Evolutionary conservation across 2,329 filamentous ascomycete species (phyloP).

Genomic region (Curvularia lunata): DNA sequence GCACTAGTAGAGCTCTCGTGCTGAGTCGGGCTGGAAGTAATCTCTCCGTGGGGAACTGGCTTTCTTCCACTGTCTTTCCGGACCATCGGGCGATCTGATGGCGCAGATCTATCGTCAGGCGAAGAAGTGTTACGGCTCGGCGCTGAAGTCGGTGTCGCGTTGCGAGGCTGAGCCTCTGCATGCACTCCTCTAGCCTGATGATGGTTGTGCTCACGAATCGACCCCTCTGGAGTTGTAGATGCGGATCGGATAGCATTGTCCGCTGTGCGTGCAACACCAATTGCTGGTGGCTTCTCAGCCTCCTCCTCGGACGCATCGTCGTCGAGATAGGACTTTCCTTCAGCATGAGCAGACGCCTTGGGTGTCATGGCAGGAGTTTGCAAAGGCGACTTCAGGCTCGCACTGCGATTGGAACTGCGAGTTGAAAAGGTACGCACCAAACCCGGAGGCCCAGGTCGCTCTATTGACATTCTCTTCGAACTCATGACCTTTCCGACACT

Average conservation of each 20-base stretch:
- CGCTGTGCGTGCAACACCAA: constrained; percentile 54
- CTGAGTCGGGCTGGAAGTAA: constrained; percentile 7
- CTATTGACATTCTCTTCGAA: constrained; percentile 47
- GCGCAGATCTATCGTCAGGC: constrained; percentile 28
- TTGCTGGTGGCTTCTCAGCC: constrained; percentile 35
- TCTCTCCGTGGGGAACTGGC: constrained; percentile 17
- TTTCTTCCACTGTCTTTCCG: constrained; percentile 30
- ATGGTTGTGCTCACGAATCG: constrained; percentile 22
- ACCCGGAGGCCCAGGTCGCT: constrained; percentile 40
- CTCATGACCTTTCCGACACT: constrained; percentile 40
- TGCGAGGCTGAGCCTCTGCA: constrained; percentile 38
- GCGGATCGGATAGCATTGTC: constrained; percentile 45
- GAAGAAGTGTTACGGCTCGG: constrained; percentile 36
- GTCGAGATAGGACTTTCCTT: constrained; percentile 39
- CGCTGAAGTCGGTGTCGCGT: constrained; percentile 29
- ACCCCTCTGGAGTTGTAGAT: constrained; percentile 35
- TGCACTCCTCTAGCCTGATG: constrained; percentile 32
- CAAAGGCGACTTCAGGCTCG: constrained; percentile 30
- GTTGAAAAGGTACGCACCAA: constrained; percentile 46
- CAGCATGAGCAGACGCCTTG: constrained; percentile 16
- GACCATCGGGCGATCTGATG: constrained; percentile 29
- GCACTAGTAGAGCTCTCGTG: constrained; percentile 19
- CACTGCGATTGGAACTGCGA: constrained; percentile 40
- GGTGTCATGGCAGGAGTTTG: constrained; percentile 30
- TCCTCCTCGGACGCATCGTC: constrained; percentile 39